Conservation (phyloP, 768 basidiomycete genomes). For the Leccinum arenicola region DNA sequence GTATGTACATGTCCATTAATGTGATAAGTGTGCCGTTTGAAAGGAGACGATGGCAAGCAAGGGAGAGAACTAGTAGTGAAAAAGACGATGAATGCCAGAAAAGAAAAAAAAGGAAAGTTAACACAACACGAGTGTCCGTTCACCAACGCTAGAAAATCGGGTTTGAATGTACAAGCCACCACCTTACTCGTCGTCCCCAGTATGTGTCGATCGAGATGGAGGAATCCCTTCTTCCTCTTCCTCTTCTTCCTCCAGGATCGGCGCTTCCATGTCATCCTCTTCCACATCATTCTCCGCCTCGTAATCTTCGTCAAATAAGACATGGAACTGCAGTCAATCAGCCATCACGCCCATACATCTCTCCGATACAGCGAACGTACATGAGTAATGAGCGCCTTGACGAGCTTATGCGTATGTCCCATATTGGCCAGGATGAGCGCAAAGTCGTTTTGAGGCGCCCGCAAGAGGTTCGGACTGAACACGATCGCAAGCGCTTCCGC, state of each 20-base stretch:
- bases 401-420: constrained; percentile 73
- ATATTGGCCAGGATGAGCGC: constrained; percentile 77
- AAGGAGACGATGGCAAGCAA: neutral
- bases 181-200: constrained; percentile 22
- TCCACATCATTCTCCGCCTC: constrained; percentile 52
- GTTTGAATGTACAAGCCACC: constrained; percentile 8
- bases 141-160: constrained; percentile 11
- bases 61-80: neutral
- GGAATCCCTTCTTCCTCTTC: constrained; percentile 42
- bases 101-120: constrained; percentile 9
- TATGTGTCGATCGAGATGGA: constrained; percentile 24
- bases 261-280: constrained; percentile 63
- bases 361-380: constrained; percentile 41
- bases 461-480: constrained; percentile 77
- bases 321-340: constrained; percentile 44
- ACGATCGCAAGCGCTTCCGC: constrained; percentile 82
- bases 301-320: constrained; percentile 74
- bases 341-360: neutral
- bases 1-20: constrained; percentile 29
- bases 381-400: constrained; percentile 72
- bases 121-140: constrained; percentile 26
- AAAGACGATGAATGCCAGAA: constrained; percentile 2
- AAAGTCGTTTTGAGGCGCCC: constrained; percentile 78
- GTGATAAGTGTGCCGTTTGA: constrained; percentile 29
- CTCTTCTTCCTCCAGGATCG: constrained; percentile 69